A percentile compares a stretch with the other conserved stretches of the same genome.
These are phyloP conservation scores for Diatrype stigma DNA, from an alignment of 2,329 filamentous ascomycete species.

Conservation along the genomic window DNA sequence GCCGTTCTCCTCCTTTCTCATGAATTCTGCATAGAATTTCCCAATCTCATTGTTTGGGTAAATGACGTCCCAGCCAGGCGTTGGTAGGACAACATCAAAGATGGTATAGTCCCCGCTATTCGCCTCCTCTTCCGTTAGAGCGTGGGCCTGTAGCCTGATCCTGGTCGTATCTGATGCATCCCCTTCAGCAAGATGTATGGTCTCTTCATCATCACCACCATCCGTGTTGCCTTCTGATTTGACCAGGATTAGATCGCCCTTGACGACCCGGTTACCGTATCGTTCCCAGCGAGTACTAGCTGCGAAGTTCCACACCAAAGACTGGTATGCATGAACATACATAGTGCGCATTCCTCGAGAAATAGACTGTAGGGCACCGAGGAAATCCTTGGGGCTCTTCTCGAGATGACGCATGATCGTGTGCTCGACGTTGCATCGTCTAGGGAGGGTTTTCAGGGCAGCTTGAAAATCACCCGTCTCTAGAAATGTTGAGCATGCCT, in stretches of 20 bases:
- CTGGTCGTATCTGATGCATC: constrained; percentile 45
- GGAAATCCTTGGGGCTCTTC: constrained; percentile 59
- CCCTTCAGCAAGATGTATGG: constrained; percentile 56
- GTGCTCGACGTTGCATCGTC: constrained; percentile 76
- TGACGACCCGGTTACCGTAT: constrained; percentile 69
- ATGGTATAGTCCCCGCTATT: constrained; percentile 72
- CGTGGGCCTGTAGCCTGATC: constrained; percentile 55
- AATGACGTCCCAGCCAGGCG: constrained; percentile 84
- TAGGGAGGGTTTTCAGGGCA: constrained; percentile 67
- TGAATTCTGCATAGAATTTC: constrained; percentile 81
- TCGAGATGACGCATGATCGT: constrained; percentile 75
- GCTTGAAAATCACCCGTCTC: constrained; percentile 53
- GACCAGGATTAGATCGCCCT: constrained; percentile 77
- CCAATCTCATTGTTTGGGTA: constrained; percentile 83
- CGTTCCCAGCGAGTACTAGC: constrained; percentile 76
- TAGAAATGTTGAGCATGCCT: constrained; percentile 72
- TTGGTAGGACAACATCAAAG: constrained; percentile 84
- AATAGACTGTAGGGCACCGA: constrained; percentile 76
- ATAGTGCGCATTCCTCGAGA: constrained; percentile 80
- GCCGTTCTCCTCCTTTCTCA: constrained; percentile 75
- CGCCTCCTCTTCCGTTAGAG: constrained; percentile 73
- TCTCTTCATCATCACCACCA: constrained; percentile 49
- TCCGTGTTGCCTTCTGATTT: constrained; percentile 29
- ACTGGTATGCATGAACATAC: constrained; percentile 97
- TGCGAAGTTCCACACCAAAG: constrained; percentile 85